Percentiles rank a stretch among this genome's conserved stretches.
phyloP scores from a whole-genome alignment of 2,329 filamentous ascomycete genomes.

The Raffaelea ambrosiae region DNA sequence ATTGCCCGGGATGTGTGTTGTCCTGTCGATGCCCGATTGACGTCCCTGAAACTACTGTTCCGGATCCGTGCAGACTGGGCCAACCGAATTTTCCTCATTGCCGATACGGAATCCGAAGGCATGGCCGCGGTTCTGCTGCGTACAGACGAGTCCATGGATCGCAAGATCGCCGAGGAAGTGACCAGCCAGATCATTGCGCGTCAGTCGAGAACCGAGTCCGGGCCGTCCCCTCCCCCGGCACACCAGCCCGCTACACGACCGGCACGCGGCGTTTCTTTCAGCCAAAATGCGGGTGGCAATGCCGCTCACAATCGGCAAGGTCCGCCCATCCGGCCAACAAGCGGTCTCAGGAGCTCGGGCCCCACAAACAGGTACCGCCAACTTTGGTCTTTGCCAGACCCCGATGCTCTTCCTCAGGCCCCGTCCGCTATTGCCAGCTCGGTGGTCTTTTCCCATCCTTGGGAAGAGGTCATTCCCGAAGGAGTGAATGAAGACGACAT shows the following conservation, averaged over 20 bases:
- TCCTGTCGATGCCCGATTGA: constrained; percentile 62
- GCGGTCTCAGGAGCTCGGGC: constrained; percentile 23
- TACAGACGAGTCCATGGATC: constrained; percentile 43
- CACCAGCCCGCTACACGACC: constrained; percentile 11
- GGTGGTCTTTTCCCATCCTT: constrained; percentile 36
- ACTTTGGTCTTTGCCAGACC: constrained; percentile 51
- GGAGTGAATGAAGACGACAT: too few relatives aligned
- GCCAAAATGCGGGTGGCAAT: constrained; percentile 25
- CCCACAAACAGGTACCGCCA: constrained; percentile 33
- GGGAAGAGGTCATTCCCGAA: constrained; percentile 1
- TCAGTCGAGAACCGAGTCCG: constrained; percentile 34
- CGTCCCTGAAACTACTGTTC: constrained; percentile 70
- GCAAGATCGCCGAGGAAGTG: constrained; percentile 44
- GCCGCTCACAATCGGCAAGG: constrained; percentile 1
- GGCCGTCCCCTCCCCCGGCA: constrained; percentile 28
- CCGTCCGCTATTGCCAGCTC: constrained; percentile 39
- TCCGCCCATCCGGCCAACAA: constrained; percentile 31
- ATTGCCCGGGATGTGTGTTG: constrained; percentile 52
- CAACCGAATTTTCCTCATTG: constrained; percentile 63
- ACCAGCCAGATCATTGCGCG: constrained; percentile 30
- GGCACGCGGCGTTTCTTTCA: constrained; percentile 40
- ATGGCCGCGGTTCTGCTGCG: constrained; percentile 66
- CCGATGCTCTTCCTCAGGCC: constrained; percentile 42
- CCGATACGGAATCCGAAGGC: constrained; percentile 62
- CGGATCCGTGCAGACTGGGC: constrained; percentile 76